phyloP scores from a whole-genome alignment of 73 alveolate species.

The Paramecium biaurelia region DNA sequence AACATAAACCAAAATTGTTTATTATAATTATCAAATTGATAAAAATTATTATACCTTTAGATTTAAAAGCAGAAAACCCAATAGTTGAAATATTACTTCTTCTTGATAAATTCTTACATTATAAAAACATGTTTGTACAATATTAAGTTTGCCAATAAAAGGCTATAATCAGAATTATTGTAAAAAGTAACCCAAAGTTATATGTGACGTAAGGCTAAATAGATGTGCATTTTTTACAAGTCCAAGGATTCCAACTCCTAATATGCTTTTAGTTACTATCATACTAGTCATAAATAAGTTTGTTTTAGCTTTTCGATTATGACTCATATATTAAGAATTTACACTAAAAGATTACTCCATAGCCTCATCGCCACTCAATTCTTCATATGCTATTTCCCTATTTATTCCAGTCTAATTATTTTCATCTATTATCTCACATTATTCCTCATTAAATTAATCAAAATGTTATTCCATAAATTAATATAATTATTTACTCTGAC shows the following conservation, averaged over 20 bases:
- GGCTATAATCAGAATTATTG: background rate
- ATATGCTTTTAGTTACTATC: background rate
- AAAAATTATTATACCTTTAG: background rate
- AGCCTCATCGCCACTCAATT: constrained; percentile 37
- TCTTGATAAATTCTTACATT: constrained; percentile 6
- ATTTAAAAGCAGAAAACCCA: background rate
- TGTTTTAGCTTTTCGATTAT: background rate
- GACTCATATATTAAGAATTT: background rate
- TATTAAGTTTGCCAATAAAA: constrained; percentile 17
- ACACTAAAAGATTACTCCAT: constrained; percentile 26
- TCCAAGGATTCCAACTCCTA: constrained; percentile 50
- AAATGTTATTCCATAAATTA: background rate
- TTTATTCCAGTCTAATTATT: background rate
- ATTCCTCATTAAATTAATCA: background rate
- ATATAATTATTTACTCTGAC: background rate
- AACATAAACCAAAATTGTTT: constrained; percentile 45
- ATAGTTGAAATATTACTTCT: constrained; percentile 25
- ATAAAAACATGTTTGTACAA: background rate
- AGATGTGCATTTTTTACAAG: background rate
- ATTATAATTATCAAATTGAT: constrained; percentile 7
- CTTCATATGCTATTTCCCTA: background rate
- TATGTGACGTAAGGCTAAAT: constrained; percentile 36
- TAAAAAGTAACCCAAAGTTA: constrained; percentile 29
- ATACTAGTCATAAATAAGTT: background rate
- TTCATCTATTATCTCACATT: background rate